A percentile compares a stretch with the other conserved stretches of the same genome.
phyloP scores from a whole-genome alignment of 2,329 filamentous ascomycete species.

The Penicillium crustosum region DNA sequence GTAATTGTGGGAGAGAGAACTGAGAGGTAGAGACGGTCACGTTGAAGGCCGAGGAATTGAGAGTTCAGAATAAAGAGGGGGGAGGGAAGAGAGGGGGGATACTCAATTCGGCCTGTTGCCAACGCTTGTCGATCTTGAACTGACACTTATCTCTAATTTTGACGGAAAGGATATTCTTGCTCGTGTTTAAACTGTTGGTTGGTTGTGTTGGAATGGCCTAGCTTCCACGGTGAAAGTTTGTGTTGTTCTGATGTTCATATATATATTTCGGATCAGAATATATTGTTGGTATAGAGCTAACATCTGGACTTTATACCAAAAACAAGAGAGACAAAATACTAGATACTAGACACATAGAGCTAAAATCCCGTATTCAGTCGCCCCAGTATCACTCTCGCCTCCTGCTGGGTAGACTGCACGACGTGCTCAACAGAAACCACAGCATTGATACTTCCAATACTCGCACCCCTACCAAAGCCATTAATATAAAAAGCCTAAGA shows the following conservation, averaged over 20 bases:
- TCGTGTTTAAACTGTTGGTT: not conserved
- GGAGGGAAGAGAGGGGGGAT: not conserved
- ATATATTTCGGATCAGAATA: not conserved
- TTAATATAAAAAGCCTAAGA: not conserved
- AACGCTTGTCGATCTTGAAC: not conserved
- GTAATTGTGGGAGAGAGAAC: not conserved
- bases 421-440: constrained; percentile 16
- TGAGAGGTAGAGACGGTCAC: not conserved
- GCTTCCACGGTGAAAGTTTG: not conserved
- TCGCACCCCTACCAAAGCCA: constrained; percentile 11
- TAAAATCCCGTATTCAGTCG: constrained; percentile 7
- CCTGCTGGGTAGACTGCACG: constrained; percentile 11
- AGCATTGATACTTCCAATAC: constrained; percentile 19
- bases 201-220: not conserved
- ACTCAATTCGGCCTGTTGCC: not conserved
- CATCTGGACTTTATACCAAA: not conserved
- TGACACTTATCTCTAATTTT: not conserved
- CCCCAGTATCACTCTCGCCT: constrained; percentile 5
- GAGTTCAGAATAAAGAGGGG: constrained; percentile 1
- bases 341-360: not conserved
- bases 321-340: not conserved
- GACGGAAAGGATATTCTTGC: not conserved
- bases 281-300: too few species aligned
- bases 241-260: not conserved
- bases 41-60: not conserved